These are phyloP conservation scores for Mortierella sp. DNA, from an alignment of 371 early-diverging fungal species.

Conservation along the genomic window DNA sequence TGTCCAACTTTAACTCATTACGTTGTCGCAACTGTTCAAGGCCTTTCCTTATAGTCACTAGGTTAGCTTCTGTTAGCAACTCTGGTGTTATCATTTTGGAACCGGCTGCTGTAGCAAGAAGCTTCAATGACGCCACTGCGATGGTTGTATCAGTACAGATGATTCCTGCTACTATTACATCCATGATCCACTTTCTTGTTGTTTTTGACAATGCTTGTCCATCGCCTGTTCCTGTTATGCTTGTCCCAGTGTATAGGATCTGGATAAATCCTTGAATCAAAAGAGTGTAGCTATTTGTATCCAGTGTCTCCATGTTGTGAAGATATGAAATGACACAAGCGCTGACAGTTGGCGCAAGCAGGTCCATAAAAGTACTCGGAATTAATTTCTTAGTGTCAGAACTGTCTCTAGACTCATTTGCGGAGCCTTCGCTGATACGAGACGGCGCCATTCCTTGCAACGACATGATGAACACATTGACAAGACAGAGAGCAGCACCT, in stretches of 20 bases:
- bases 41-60: slow-evolving; percentile 6
- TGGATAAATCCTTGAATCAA: slow-evolving; percentile 14
- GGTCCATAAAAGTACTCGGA: slow-evolving; percentile 11
- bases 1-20: not conserved
- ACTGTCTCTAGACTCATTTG: not conserved
- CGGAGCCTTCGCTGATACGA: not conserved
- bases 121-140: slow-evolving; percentile 13
- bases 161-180: slow-evolving; percentile 7
- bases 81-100: slow-evolving; percentile 6
- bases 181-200: slow-evolving; percentile 10
- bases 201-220: not conserved
- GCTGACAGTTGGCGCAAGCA: slow-evolving; percentile 11
- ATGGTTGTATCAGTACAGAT: not conserved
- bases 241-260: slow-evolving; percentile 12
- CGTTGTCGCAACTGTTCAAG: not conserved
- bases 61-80: slow-evolving; percentile 2
- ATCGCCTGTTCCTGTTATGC: not conserved
- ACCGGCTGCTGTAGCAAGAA: slow-evolving; percentile 2
- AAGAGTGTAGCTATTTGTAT: not conserved
- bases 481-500: not conserved
- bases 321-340: not conserved
- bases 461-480: slow-evolving; percentile 13
- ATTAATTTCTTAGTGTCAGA: not conserved
- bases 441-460: slow-evolving; percentile 5
- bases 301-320: not conserved